Evolutionary conservation across 805 yeast genomes (phyloP), one percentile per base, ranked within the genome.

Genomic region (Lachancea dasiensis): DNA sequence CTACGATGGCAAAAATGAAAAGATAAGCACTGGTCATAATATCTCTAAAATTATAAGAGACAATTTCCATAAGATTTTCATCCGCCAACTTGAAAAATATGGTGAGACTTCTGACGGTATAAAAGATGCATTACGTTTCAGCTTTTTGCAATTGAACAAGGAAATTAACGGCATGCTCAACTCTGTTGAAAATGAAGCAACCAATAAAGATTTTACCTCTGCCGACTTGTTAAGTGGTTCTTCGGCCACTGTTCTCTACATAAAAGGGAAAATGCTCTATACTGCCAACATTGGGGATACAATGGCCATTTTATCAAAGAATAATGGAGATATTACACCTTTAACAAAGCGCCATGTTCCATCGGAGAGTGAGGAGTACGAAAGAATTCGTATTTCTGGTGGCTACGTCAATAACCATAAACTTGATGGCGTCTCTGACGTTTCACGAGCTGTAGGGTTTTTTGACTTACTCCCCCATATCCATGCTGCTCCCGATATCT

Each of bases 241-340:
- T 30, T 77, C 95, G 44, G 83, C 86, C 0, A 80, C 96, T 0
- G 77, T 86, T 9, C 68, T 86, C 10, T 92, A 86, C 57, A 71
- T 90, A 49, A 77, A 76, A 43, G 94, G 81, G 14, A 73, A 74
- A 36, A 70, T 67, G 38, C 57, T 87, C 16, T 86, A 80, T 58
- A 72, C 87, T 17, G 96, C 96, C 2, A 89, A 89, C 46, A 75
- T 86, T 38, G 99, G 99, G 51, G 97, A 92, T 52, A 78, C 86
- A 2, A 81, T 81, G 71, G 89, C 86, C 1, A 68, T 92, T 34
- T 58, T 90, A 35, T 79, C 95, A 6, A 74, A 81, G 42, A 74
- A 77, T 27, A 86, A 84, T 59, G 96, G 97, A 21, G 90, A 86
- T 34, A 81, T 75, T 56, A 65, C 69, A n/a, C 65, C 76, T 3